A percentile compares a stretch with the other conserved stretches of the same genome.
Evolutionary conservation across 805 yeast species (phyloP).

Genomic region (Schwanniomyces vanrijiae): DNA sequence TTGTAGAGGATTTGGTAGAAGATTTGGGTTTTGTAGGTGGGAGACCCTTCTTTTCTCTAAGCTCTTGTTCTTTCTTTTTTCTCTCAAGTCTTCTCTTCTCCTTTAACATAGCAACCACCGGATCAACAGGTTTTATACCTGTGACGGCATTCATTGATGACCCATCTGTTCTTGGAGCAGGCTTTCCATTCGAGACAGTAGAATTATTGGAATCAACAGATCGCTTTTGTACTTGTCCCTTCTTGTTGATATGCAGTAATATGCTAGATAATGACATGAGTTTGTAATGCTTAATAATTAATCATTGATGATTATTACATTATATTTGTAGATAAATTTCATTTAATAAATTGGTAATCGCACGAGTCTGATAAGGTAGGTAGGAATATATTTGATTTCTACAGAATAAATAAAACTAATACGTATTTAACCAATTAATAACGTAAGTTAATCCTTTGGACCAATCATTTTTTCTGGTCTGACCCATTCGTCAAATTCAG

Average conservation of each 20-base stretch:
- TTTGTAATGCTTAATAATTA: not conserved
- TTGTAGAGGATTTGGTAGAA: not conserved
- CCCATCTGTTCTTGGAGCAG: not conserved
- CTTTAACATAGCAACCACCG: conserved; percentile 68
- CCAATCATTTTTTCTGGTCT: conserved; percentile 98
- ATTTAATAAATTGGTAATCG: not conserved
- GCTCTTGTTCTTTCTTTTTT: conserved; percentile 39
- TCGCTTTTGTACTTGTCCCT: conserved; percentile 20
- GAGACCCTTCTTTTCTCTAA: conserved; percentile 32
- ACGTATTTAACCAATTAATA: not conserved
- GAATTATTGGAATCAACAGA: not conserved
- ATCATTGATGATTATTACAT: not conserved
- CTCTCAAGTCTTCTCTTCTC: conserved; percentile 62
- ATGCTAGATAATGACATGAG: conserved; percentile 31
- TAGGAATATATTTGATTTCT: conserved; percentile 3
- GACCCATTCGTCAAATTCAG: conserved; percentile 95
- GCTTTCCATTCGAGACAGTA: not conserved
- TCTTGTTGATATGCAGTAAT: conserved; percentile 29
- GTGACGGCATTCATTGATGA: not conserved
- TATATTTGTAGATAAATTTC: not conserved
- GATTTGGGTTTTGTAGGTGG: conserved; percentile 20
- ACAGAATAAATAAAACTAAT: not conserved
- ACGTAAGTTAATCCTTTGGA: conserved; percentile 55
- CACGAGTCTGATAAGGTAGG: not conserved
- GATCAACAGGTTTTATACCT: conserved; percentile 46